Evolutionary conservation across 2,329 filamentous ascomycete genomes (phyloP).

Genomic region (Metarhizium humberi): DNA sequence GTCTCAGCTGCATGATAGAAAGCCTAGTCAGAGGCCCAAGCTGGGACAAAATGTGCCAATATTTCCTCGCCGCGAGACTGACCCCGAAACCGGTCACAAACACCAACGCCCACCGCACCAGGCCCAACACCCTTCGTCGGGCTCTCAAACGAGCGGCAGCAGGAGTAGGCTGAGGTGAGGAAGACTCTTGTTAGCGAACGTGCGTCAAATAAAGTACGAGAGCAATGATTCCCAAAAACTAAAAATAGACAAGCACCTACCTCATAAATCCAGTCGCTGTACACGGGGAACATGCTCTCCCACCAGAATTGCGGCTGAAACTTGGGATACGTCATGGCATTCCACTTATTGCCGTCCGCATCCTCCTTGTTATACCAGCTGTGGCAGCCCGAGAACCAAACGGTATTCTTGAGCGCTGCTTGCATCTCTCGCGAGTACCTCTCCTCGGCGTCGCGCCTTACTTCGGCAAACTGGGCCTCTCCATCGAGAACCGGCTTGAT

Average conservation of each 20-base stretch:
- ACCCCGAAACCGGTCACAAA: background rate
- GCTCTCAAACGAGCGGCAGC: background rate
- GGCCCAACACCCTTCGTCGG: background rate
- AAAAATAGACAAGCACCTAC: slow-evolving; percentile 14
- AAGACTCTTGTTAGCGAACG: background rate
- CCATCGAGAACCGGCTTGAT: slow-evolving; percentile 37
- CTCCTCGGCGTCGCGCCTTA: slow-evolving; percentile 25
- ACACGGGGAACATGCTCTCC: slow-evolving; percentile 24
- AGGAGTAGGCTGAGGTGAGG: slow-evolving; percentile 2
- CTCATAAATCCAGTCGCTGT: slow-evolving; percentile 21
- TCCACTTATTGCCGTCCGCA: slow-evolving; percentile 19
- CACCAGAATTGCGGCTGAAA: slow-evolving; percentile 27
- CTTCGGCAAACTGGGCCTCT: slow-evolving; percentile 18
- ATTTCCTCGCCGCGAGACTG: background rate
- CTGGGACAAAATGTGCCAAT: slow-evolving; percentile 3
- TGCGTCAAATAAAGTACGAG: too few species aligned
- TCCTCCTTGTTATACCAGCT: slow-evolving; percentile 26
- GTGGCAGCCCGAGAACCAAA: slow-evolving; percentile 24
- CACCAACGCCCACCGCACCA: background rate
- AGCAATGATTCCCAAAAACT: background rate
- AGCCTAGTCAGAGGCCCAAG: background rate
- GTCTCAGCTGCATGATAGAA: background rate
- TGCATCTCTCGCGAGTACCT: slow-evolving; percentile 23
- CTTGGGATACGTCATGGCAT: slow-evolving; percentile 26
- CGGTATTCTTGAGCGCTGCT: slow-evolving; percentile 19